phyloP scores from a whole-genome alignment of 1,284 basidiomycete species.

The Trametes hirsuta region DNA sequence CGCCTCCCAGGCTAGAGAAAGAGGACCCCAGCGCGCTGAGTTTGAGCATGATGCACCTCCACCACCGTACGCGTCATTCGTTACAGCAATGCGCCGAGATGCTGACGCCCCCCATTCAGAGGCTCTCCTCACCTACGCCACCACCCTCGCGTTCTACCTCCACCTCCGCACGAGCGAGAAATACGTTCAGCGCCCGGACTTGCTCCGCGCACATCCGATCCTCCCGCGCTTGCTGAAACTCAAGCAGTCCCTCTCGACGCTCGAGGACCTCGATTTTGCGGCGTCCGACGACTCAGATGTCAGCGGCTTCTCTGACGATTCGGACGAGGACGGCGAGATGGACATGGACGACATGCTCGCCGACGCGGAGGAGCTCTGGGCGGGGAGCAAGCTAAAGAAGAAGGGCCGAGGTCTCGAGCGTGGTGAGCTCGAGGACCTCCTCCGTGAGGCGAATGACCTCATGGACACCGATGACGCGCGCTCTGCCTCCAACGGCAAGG shows the following conservation, averaged over 20 bases:
- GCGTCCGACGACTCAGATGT: slow-evolving; percentile 50
- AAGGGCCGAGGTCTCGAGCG: slow-evolving; percentile 41
- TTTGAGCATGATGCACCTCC: slow-evolving; percentile 71
- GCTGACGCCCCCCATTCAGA: slow-evolving; percentile 49
- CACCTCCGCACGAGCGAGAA: slow-evolving; percentile 77
- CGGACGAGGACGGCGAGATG: slow-evolving; percentile 36
- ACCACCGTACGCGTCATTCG: slow-evolving; percentile 64
- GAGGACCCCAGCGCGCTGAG: slow-evolving; percentile 51
- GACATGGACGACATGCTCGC: slow-evolving; percentile 29
- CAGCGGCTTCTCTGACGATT: slow-evolving; percentile 32
- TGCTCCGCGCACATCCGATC: slow-evolving; percentile 78
- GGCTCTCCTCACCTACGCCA: slow-evolving; percentile 87
- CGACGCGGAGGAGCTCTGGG: slow-evolving; percentile 28
- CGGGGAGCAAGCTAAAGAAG: slow-evolving; percentile 22
- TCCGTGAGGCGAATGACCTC: slow-evolving; percentile 51
- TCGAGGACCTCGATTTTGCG: slow-evolving; percentile 83
- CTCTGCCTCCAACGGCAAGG: slow-evolving; percentile 8
- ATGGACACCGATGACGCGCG: slow-evolving; percentile 22
- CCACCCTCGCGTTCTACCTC: slow-evolving; percentile 92
- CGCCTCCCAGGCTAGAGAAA: slow-evolving; percentile 49
- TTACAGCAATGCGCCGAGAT: not conserved
- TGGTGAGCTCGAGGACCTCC: slow-evolving; percentile 57
- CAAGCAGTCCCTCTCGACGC: slow-evolving; percentile 80
- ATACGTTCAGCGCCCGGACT: slow-evolving; percentile 63
- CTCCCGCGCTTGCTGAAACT: slow-evolving; percentile 82